Percentiles rank a stretch among this genome's conserved stretches.
These are phyloP conservation scores for Trematosphaeria pertusa DNA, from an alignment of 2,329 filamentous ascomycete species.

Conservation along the genomic window DNA sequence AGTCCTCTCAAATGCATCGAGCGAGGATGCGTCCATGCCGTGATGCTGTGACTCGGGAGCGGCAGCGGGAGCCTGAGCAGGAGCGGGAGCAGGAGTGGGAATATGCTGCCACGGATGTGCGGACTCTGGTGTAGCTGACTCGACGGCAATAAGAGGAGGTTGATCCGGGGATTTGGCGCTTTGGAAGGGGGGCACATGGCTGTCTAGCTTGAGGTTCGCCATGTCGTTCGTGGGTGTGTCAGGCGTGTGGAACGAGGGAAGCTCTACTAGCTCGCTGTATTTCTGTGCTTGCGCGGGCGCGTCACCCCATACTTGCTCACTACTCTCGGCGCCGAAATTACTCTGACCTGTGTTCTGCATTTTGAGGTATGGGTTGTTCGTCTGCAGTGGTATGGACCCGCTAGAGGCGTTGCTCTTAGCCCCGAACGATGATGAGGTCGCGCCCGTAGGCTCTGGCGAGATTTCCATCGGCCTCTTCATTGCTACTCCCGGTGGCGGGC, in stretches of 20 bases:
- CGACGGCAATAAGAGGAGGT: constrained; percentile 38
- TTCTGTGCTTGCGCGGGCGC: constrained; percentile 31
- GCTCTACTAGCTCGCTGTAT: constrained; percentile 47
- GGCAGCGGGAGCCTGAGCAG: too few species aligned
- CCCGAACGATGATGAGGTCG: constrained; percentile 36
- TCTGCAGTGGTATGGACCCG: constrained; percentile 43
- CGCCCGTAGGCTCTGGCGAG: constrained; percentile 37
- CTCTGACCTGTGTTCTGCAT: constrained; percentile 48
- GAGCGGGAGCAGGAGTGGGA: too few species aligned
- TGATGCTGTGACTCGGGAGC: constrained; percentile 37
- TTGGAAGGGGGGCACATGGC: constrained; percentile 19
- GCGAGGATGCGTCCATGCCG: constrained; percentile 34
- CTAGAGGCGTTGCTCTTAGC: constrained; percentile 39
- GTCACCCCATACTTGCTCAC: constrained; percentile 49
- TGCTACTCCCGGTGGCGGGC: constrained; percentile 39
- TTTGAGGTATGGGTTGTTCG: constrained; percentile 54
- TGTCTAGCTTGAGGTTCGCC: constrained; percentile 45
- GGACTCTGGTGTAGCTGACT: constrained; percentile 30
- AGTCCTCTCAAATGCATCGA: constrained; percentile 35
- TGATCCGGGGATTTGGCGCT: constrained; percentile 25
- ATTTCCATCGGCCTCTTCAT: constrained; percentile 40
- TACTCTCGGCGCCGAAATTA: constrained; percentile 45
- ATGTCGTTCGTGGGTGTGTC: constrained; percentile 47
- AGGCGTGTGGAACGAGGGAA: constrained; percentile 52
- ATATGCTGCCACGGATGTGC: constrained; percentile 27